Base-by-base conservation (phyloP, 345 rosid species). In the Lepidium didymum region DNA sequence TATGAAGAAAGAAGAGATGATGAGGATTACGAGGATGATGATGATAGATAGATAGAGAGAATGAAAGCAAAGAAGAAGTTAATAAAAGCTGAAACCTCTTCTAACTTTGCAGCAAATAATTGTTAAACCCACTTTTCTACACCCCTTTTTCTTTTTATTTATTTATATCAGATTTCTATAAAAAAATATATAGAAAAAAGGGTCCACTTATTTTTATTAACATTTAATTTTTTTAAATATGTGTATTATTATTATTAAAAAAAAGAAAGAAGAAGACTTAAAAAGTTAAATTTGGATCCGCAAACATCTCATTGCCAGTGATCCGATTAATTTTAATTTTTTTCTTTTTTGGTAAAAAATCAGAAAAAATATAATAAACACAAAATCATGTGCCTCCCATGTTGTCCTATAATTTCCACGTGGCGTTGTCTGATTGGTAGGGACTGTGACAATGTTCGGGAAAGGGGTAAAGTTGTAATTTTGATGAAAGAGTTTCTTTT, bases 61-160 rank as follows among this genome's bases (percentile, higher is more conserved):
- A 58, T 70, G 77, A 67, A 58, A 72, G 74, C 71, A 77, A 77
- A 68, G 80, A 81, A 80, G 80, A 77, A 77, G 83, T 70, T 80
- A 54, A 68, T 81, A 86, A 83, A 27, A 81, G 89, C 83, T 84
- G 85, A 71, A 56, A 78, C 85, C 77, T 74, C 72, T 74, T 83
- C 88, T 85, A 79, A 82, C 86, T 85, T 87, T 84, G 88, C 91
- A 80, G 85, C 89, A 85, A 85, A 90, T 87, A 74, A 84, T 90
- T 84, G 89, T 80, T 81, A 75, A 73, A 69, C 78, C 79, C 69
- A 80, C 82, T 64, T 81, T 75, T 75, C 42, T 71, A 63, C 56
- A 64, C 72, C 61, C 56, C 59, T n/a, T 70, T 76, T 46, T 27
- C 15, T 51, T 58, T 51, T 71, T n/a, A 11, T 53, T 72, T 4